Conservation (phyloP, 345 rosid species). For the Eucalyptus virginea region DNA sequence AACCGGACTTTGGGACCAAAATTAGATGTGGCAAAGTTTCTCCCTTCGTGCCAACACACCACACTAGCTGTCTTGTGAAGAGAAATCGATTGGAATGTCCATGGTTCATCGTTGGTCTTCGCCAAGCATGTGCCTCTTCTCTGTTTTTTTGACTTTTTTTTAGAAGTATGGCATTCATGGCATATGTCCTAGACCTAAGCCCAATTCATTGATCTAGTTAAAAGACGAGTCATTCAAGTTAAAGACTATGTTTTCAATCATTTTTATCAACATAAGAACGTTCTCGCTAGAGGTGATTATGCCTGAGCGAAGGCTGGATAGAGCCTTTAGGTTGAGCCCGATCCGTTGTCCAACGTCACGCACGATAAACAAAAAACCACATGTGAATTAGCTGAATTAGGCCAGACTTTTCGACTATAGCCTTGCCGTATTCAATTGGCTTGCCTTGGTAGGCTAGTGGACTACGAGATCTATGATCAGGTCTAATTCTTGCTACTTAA, state of each 20-base stretch:
- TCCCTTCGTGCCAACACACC: neutral
- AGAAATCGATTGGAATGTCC: neutral
- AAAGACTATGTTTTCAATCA: neutral
- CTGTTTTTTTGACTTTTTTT: neutral
- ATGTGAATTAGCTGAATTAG: neutral
- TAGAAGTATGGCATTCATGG: neutral
- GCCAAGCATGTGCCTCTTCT: neutral
- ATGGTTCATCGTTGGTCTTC: neutral
- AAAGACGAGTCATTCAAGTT: neutral
- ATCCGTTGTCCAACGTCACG: neutral
- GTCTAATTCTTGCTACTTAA: neutral
- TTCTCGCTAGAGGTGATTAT: neutral
- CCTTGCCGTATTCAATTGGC: neutral
- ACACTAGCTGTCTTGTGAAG: neutral
- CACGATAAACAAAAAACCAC: neutral
- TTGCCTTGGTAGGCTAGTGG: neutral
- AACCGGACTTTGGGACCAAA: neutral
- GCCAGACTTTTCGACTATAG: neutral
- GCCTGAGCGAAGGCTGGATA: neutral
- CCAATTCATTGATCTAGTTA: neutral
- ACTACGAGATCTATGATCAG: neutral
- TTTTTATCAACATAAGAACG: neutral
- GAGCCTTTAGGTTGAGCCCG: neutral
- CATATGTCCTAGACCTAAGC: neutral
- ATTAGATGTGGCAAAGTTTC: neutral